Percentiles rank a stretch among this genome's conserved stretches.
These are phyloP conservation scores for Bromus sterilis DNA, from an alignment of 176 grass and related monocot species.

Conservation along the genomic window DNA sequence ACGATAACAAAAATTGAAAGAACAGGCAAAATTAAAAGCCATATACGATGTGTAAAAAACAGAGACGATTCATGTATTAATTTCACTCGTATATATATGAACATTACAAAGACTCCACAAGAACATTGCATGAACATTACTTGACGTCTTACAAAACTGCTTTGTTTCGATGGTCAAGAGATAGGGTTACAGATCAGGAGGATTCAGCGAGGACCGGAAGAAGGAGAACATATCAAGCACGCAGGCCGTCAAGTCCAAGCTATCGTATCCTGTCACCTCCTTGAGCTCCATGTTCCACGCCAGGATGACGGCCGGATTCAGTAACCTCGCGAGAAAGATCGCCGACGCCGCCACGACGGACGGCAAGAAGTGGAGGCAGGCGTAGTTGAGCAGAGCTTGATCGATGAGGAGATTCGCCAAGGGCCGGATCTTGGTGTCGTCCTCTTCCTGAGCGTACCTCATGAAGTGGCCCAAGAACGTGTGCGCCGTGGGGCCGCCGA, in stretches of 20 bases:
- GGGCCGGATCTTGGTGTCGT: background rate
- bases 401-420: background rate
- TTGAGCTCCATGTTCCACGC: background rate
- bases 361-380: background rate
- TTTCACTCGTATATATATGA: background rate
- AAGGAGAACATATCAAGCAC: background rate
- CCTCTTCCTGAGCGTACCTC: background rate
- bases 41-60: background rate
- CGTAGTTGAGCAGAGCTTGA: background rate
- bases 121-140: background rate
- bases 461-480: conserved; percentile 8
- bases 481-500: conserved; percentile 25
- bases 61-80: background rate
- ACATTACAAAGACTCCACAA: background rate
- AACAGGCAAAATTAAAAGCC: too few species aligned
- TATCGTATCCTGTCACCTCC: background rate
- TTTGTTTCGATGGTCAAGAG: background rate
- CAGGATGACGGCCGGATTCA: background rate
- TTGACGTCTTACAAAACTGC: background rate
- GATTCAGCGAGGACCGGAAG: background rate
- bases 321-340: background rate
- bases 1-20: too few species aligned
- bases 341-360: conserved; percentile 11
- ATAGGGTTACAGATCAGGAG: too few species aligned
- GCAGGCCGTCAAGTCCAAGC: background rate